Base-by-base conservation (phyloP, 768 basidiomycete genomes). In the Bullera alba region DNA sequence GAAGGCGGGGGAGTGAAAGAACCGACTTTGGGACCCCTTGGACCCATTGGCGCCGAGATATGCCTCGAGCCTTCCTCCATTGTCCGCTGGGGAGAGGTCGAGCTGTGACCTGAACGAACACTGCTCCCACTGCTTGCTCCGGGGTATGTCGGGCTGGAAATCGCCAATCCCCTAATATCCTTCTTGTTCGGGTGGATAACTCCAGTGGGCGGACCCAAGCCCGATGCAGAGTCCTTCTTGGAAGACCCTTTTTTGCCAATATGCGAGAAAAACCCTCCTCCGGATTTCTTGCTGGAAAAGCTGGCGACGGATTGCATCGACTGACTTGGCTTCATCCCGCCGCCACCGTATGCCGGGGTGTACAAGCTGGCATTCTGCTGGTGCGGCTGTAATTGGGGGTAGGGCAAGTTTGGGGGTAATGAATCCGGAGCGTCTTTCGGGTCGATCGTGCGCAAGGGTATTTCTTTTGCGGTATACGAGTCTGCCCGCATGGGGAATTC, bases 401-500 rank as follows among this genome's bases (percentile, higher is more conserved):
- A 69, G 17, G 67, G 67, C 16, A 69, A 44, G 46, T 65, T 63
- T 3, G 63, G 29, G 5, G 67, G 67, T 14, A 69, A 35, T 14
- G 54, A 43, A 22, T 58, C 60, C 7, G 67, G 67, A 34, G 58
- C 60, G 45, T 69, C 63, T 8, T 39, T 36, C 6, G 67, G 67
- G 50, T 69, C 67, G 19, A 69, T 54, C 1, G 56, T 39, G 2
- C 67, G 56, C 21, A 53, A 46, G 5, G 63, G 63, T 12, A 69
- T 69, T 41, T 69, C 67, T n/a, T 63, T 48, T 4, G 67, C 67
- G 6, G 67, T 43, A 22, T 64, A 64, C 7, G 61, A 55, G 42
- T 69, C 67, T 41, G 65, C 63, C 42, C 67, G 48, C 59, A 65
- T 63, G 19, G 67, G 67, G 50, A 69, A 69, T 45, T 69, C 67